Base-by-base conservation (phyloP, 768 basidiomycete genomes). In the Astraeus odoratus region DNA sequence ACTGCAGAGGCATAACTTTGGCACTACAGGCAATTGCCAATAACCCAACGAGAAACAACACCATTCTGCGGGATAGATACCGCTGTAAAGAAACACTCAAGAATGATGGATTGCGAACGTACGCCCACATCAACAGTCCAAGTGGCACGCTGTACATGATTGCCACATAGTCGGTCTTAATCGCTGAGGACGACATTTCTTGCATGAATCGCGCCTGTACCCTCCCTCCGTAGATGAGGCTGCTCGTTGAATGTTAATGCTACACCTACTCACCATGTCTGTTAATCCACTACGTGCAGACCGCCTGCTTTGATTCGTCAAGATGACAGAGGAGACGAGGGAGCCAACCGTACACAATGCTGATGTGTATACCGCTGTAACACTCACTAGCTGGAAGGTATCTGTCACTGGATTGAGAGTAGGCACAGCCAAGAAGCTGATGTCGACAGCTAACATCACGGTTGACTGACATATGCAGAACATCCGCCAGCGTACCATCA, bases 361-460 rank as follows among this genome's bases (percentile, higher is more conserved):
- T 0, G 73, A 74, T 7, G 67, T 44, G 35, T 70, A 73, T 44
- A 64, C 64, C 8, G 67, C 54, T 10, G 71, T 60, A 29, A 57
- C 2, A 52, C 35, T 4, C 47, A 61, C 8, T 59, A 34, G 39
- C 33, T 37, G 46, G 25, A 13, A 22, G n/a, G 36, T 13, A 20
- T 25, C 5, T 13, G 16, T 8, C 6, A 20, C 42, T 40, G 57
- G 3, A 23, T 34, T 66, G 40, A 72, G 64, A 33, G 62, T 61
- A 22, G 71, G 71, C 15, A 80, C 76, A 9, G 74, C 70, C 9
- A 81, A 56, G 52, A 78, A 76, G 0, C 71, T 71, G 1, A 81
- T 71, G 43, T 78, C 76, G 2, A 73, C 73, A 16, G 70, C 71
- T 7, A 79, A 56, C 36, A 80, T 57, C 13, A 78, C 73, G 1